A percentile compares a stretch with the other conserved stretches of the same genome.
phyloP scores from a whole-genome alignment of 1,284 basidiomycete genomes.

The Garcileccinum viscosum region DNA sequence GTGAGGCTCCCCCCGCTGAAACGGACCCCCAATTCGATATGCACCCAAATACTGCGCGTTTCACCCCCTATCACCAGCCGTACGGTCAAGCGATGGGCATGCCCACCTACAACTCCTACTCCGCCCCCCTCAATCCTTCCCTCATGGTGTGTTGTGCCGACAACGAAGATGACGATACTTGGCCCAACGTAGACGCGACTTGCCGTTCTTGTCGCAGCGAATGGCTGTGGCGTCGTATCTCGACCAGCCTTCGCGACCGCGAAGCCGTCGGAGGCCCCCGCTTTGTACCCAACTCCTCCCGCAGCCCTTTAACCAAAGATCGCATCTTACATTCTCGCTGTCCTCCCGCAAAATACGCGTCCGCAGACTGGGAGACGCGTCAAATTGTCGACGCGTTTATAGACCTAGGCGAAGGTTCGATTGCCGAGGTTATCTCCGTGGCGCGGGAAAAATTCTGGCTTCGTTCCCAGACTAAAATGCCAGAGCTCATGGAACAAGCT shows the following conservation, averaged over 20 bases:
- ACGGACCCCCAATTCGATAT: conserved; percentile 45
- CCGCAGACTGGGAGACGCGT: conserved; percentile 71
- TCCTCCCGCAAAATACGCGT: conserved; percentile 40
- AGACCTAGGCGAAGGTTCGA: conserved; percentile 73
- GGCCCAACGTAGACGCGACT: conserved; percentile 68
- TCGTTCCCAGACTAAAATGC: conserved; percentile 63
- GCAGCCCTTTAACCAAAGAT: conserved; percentile 20
- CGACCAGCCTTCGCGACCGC: conserved; percentile 51
- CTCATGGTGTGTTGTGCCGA: conserved; percentile 58
- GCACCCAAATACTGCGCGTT: conserved; percentile 37
- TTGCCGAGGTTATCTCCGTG: conserved; percentile 62
- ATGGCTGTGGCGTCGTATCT: conserved; percentile 64
- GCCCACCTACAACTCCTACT: conserved; percentile 35
- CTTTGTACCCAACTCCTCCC: conserved; percentile 37
- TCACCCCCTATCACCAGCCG: conserved; percentile 42
- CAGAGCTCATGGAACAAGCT: conserved; percentile 69
- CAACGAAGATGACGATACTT: conserved; percentile 74
- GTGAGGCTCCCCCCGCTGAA: conserved; percentile 58
- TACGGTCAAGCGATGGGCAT: conserved; percentile 34
- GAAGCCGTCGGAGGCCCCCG: conserved; percentile 62
- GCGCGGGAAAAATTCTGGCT: conserved; percentile 76
- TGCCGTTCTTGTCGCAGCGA: conserved; percentile 68
- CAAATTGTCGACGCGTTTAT: conserved; percentile 68
- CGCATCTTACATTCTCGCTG: conserved; percentile 28
- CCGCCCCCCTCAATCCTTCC: conserved; percentile 32